Evolutionary conservation across 2,329 filamentous ascomycete species (phyloP).

Genomic region (Exophiala sp.): DNA sequence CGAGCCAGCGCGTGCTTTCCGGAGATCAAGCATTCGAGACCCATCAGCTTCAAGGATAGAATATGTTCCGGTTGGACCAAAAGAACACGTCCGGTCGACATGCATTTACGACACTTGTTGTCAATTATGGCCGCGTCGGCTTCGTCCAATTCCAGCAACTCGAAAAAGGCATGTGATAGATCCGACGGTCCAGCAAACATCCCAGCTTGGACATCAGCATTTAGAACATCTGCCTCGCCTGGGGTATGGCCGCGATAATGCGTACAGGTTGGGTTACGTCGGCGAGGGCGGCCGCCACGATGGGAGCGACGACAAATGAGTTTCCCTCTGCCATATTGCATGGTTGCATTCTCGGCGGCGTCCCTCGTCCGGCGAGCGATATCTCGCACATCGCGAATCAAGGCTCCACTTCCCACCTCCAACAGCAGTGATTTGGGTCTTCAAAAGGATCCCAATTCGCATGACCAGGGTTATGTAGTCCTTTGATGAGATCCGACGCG

Average conservation of each 20-base stretch:
- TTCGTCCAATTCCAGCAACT: constrained; percentile 35
- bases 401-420: constrained; percentile 57
- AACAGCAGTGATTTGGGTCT: constrained; percentile 59
- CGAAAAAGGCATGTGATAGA: constrained; percentile 44
- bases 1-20: constrained; percentile 32
- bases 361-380: constrained; percentile 54
- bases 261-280: constrained; percentile 49
- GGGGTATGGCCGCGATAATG: constrained; percentile 56
- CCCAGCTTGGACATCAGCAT: constrained; percentile 47
- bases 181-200: constrained; percentile 39
- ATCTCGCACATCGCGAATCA: constrained; percentile 56
- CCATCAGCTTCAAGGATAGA: constrained; percentile 59
- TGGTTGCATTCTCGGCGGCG: constrained; percentile 45
- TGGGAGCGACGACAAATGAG: constrained; percentile 62
- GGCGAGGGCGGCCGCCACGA: constrained; percentile 51
- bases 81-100: constrained; percentile 49
- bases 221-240: constrained; percentile 56
- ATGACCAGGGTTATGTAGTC: constrained; percentile 48
- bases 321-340: constrained; percentile 71
- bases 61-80: constrained; percentile 60
- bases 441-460: constrained; percentile 48
- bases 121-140: constrained; percentile 36
- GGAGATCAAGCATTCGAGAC: constrained; percentile 45
- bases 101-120: constrained; percentile 43
- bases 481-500: constrained; percentile 25